Conservation (phyloP, 2,329 filamentous ascomycete species). For the Talaromyces sp. region DNA sequence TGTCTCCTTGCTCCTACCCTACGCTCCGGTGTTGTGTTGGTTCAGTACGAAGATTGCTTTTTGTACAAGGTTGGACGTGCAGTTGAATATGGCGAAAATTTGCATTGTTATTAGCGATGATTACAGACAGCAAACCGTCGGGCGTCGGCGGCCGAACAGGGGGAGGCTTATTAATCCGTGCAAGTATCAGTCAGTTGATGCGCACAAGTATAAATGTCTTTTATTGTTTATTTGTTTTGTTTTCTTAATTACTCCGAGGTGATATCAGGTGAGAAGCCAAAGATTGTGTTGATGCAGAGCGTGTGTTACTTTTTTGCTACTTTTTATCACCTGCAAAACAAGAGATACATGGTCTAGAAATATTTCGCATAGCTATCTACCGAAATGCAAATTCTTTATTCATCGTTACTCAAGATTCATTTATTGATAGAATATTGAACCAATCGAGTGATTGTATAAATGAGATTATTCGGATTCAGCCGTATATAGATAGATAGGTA, state of each 20-base stretch:
- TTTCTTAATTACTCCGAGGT: neutral
- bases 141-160: neutral
- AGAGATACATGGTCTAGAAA: neutral
- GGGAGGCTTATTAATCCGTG: neutral
- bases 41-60: neutral
- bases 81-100: constrained; percentile 3
- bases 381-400: neutral
- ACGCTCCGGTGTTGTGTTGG: neutral
- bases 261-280: neutral
- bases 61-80: constrained; percentile 8
- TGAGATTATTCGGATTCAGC: neutral
- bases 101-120: constrained; percentile 8
- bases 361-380: neutral
- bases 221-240: neutral
- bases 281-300: neutral
- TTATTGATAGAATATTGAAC: neutral
- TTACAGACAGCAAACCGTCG: neutral
- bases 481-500: too few species aligned
- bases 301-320: neutral
- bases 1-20: neutral
- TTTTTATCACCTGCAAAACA: neutral
- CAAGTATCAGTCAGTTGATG: neutral
- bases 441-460: neutral
- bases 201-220: neutral
- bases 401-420: neutral